Evolutionary conservation across 2,329 filamentous ascomycete genomes (phyloP).

Genomic region (Apiospora koreana): DNA sequence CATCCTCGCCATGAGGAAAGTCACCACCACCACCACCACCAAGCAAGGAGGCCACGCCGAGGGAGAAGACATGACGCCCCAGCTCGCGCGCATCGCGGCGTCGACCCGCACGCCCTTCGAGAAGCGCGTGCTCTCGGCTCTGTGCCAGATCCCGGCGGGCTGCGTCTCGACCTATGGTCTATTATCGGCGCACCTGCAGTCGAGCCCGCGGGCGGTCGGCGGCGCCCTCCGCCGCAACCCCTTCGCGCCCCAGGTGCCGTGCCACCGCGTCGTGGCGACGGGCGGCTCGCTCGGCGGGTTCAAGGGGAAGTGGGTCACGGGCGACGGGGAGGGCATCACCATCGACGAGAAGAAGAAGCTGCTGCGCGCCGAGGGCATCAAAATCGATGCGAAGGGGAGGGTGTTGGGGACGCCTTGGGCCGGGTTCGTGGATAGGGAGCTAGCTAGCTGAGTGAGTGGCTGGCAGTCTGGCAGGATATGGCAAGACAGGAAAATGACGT

Average conservation of each 20-base stretch:
- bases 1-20: constrained; percentile 4
- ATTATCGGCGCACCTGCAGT: constrained; percentile 54
- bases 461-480: neutral
- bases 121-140: constrained; percentile 67
- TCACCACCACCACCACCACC: constrained; percentile 10
- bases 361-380: constrained; percentile 64
- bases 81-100: constrained; percentile 46
- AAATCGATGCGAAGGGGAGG: constrained; percentile 58
- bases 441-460: no score
- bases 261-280: constrained; percentile 77
- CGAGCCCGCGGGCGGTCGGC: constrained; percentile 41
- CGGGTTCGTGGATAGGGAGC: neutral
- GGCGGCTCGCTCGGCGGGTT: constrained; percentile 73
- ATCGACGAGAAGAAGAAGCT: constrained; percentile 65
- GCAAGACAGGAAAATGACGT: neutral
- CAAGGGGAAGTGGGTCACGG: constrained; percentile 62
- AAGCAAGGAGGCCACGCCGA: neutral
- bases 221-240: constrained; percentile 69
- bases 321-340: constrained; percentile 60
- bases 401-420: constrained; percentile 59
- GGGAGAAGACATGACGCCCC: constrained; percentile 33
- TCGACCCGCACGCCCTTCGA: constrained; percentile 55
- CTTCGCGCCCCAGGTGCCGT: constrained; percentile 75
- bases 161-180: constrained; percentile 77
- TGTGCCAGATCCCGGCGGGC: constrained; percentile 77